These are phyloP conservation scores for Pelargonium citronellum DNA, from an alignment of 441 rosid genomes.

Conservation along the genomic window DNA sequence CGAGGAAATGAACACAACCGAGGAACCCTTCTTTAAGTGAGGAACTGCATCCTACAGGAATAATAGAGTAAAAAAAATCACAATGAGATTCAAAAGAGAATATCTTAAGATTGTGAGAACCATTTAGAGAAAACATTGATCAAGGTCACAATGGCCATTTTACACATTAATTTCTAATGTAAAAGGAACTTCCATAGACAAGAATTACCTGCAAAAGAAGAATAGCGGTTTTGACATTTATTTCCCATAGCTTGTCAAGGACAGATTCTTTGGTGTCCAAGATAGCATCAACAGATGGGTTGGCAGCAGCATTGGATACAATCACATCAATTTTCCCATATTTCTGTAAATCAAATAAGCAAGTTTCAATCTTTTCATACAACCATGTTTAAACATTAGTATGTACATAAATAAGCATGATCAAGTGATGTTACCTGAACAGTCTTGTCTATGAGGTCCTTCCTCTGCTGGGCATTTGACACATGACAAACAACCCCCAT, in stretches of 20 bases:
- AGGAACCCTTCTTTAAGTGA: slow-evolving; percentile 68
- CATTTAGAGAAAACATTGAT: neutral
- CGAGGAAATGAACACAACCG: slow-evolving; percentile 67
- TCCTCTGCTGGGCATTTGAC: slow-evolving; percentile 68
- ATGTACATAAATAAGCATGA: neutral
- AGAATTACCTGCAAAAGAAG: slow-evolving; percentile 43
- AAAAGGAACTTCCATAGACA: neutral
- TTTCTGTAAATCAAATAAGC: slow-evolving; percentile 41
- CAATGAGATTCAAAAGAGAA: neutral
- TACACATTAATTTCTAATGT: neutral
- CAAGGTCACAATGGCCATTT: neutral
- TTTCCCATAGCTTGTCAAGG: slow-evolving; percentile 69
- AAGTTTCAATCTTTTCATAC: neutral
- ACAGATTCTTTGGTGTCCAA: slow-evolving; percentile 43
- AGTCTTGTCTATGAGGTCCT: slow-evolving; percentile 55
- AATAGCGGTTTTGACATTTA: slow-evolving; percentile 62
- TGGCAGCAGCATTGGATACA: slow-evolving; percentile 60
- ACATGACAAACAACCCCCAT: slow-evolving; percentile 87
- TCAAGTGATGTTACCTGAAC: slow-evolving; percentile 38
- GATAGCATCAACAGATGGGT: slow-evolving; percentile 48
- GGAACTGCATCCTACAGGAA: slow-evolving; percentile 66
- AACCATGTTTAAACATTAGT: neutral
- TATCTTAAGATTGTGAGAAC: neutral
- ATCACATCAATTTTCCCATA: slow-evolving; percentile 59
- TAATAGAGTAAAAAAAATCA: neutral